These are phyloP conservation scores for Aspergillus ellipticus DNA, from an alignment of 495 filamentous ascomycete species.

Conservation along the genomic window DNA sequence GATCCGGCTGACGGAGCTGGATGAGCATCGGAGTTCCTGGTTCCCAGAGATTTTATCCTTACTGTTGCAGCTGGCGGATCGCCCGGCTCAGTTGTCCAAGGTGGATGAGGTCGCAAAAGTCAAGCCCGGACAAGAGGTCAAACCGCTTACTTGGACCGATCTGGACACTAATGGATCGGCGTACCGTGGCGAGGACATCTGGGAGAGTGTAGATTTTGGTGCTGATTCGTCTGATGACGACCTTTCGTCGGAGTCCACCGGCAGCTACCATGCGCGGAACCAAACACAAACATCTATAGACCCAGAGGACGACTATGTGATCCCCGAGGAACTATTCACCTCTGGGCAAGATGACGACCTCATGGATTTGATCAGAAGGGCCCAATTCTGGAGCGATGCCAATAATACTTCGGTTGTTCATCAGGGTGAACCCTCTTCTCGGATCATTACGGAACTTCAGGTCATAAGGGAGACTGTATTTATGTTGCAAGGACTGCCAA, in stretches of 20 bases:
- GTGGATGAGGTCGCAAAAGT: conserved; percentile 57
- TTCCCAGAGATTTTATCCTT: conserved; percentile 77
- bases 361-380: conserved; percentile 49
- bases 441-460: conserved; percentile 66
- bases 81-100: conserved; percentile 66
- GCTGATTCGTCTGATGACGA: conserved; percentile 60
- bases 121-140: conserved; percentile 37
- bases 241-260: conserved; percentile 32
- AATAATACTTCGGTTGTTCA: conserved; percentile 23
- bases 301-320: conserved; percentile 31
- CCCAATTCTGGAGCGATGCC: conserved; percentile 62
- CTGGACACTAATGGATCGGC: conserved; percentile 71
- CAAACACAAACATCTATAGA: conserved; percentile 20
- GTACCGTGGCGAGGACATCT: conserved; percentile 65
- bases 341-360: conserved; percentile 33
- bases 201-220: conserved; percentile 72
- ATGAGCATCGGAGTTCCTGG: conserved; percentile 51
- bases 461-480: conserved; percentile 73
- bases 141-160: conserved; percentile 66
- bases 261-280: conserved; percentile 20
- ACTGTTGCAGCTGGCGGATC: conserved; percentile 75
- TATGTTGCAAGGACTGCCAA: conserved; percentile 79
- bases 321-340: conserved; percentile 36
- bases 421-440: conserved; percentile 33
- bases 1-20: conserved; percentile 57